A percentile compares a stretch with the other conserved stretches of the same genome.
Evolutionary conservation across 148 eudicot species (phyloP).

Genomic region (Cornus florida): DNA sequence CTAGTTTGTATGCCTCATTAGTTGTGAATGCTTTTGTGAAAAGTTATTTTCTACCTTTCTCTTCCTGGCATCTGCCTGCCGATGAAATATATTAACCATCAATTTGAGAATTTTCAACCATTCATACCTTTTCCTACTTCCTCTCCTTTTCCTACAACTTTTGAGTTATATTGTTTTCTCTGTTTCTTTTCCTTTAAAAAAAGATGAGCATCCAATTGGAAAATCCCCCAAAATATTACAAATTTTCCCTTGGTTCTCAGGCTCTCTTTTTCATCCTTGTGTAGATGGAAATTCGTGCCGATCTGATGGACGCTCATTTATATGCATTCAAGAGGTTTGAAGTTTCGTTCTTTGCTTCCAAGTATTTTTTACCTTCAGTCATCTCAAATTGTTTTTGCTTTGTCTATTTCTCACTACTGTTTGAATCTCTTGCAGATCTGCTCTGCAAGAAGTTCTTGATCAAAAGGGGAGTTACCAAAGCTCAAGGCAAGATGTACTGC

Average conservation of each 20-base stretch:
- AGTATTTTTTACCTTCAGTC: constrained; percentile 8
- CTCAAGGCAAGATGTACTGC: constrained; percentile 80
- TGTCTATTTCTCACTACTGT: neutral
- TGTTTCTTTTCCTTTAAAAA: too few relatives aligned
- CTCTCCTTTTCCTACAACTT: too few relatives aligned
- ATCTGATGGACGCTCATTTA: constrained; percentile 96
- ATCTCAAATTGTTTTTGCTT: constrained; percentile 1
- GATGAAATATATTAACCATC: too few relatives aligned
- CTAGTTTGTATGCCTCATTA: neutral
- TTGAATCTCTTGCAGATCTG: constrained; percentile 52
- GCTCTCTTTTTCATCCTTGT: constrained; percentile 16
- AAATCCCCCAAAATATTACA: neutral
- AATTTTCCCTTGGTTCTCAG: constrained; percentile 15
- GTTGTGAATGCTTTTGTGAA: neutral
- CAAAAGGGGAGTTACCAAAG: constrained; percentile 75
- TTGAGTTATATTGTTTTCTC: neutral
- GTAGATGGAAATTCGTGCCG: constrained; percentile 89
- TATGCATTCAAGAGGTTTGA: constrained; percentile 95
- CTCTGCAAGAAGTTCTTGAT: constrained; percentile 79
- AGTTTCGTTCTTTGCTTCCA: constrained; percentile 24
- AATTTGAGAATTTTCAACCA: too few relatives aligned
- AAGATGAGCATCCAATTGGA: neutral
- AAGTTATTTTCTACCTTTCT: too few relatives aligned
- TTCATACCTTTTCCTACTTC: too few relatives aligned
- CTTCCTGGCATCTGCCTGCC: too few relatives aligned